Evolutionary conservation across 495 filamentous ascomycete species (phyloP).

Genomic region (Penicillium coprophilum): DNA sequence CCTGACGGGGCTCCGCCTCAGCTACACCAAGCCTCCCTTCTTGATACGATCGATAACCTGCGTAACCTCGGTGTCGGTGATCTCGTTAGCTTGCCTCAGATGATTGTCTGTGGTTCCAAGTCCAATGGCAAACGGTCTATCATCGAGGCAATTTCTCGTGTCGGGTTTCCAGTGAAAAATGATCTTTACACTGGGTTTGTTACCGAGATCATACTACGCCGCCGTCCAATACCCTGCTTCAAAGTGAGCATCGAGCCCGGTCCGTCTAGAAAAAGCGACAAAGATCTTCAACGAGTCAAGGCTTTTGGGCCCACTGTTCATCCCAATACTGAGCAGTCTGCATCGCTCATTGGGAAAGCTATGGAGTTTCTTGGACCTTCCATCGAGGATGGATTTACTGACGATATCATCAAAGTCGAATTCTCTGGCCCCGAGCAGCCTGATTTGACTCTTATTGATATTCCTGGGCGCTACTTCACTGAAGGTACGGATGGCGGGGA

Average conservation of each 20-base stretch:
- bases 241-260: not conserved
- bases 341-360: not conserved
- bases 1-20: not conserved
- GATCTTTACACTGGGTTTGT: constrained; percentile 36
- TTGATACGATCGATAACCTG: not conserved
- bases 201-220: constrained; percentile 29
- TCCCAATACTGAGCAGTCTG: not conserved
- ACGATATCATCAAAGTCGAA: not conserved
- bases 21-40: not conserved
- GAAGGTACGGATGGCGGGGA: not conserved
- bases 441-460: not conserved
- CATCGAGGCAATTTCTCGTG: constrained; percentile 38
- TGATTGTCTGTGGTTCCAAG: constrained; percentile 61
- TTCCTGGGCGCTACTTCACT: not conserved
- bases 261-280: too few relatives aligned
- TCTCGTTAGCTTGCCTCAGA: not conserved
- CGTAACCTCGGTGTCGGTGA: not conserved
- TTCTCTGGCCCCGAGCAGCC: not conserved
- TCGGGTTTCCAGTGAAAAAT: constrained; percentile 33
- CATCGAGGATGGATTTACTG: not conserved
- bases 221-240: not conserved
- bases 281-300: not conserved
- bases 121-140: constrained; percentile 62
- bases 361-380: not conserved
- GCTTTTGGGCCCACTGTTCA: not conserved